Evolutionary conservation across 1,284 basidiomycete species (phyloP).

Genomic region (Austropuccinia psidii): DNA sequence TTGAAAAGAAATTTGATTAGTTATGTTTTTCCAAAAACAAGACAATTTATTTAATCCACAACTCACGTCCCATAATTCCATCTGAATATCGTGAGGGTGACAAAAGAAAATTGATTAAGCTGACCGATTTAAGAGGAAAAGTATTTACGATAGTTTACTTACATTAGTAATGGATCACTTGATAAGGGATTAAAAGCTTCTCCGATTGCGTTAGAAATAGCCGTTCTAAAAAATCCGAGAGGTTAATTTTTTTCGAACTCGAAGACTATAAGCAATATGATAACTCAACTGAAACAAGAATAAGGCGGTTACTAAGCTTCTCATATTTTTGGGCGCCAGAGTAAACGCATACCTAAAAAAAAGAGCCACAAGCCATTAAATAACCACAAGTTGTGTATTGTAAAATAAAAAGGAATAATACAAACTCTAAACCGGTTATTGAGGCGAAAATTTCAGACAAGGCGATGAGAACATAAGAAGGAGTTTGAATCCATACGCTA

Average conservation of each 20-base stretch:
- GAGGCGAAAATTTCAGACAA: constrained; percentile 65
- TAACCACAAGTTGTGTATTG: not conserved
- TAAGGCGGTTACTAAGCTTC: constrained; percentile 64
- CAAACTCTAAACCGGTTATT: constrained; percentile 68
- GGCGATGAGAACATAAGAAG: constrained; percentile 48
- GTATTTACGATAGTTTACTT: too few species aligned
- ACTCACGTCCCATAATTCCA: constrained; percentile 37
- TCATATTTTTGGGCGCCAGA: constrained; percentile 64
- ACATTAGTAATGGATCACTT: constrained; percentile 31
- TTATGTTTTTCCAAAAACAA: not conserved
- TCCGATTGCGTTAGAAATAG: constrained; percentile 33
- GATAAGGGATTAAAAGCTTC: constrained; percentile 34
- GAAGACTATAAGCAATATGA: too few species aligned
- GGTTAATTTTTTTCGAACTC: too few species aligned
- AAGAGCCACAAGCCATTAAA: constrained; percentile 45
- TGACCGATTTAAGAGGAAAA: too few species aligned
- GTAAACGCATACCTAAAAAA: constrained; percentile 32
- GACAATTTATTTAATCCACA: too few species aligned
- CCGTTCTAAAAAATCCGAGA: not conserved
- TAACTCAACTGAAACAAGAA: constrained; percentile 38
- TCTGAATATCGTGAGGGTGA: not conserved
- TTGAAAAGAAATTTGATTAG: not conserved
- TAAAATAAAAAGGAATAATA: constrained; percentile 60
- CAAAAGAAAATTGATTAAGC: too few species aligned
- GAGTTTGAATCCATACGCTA: constrained; percentile 47